Base-by-base conservation (phyloP, 78 protist genomes). In the Bodo saltans region DNA sequence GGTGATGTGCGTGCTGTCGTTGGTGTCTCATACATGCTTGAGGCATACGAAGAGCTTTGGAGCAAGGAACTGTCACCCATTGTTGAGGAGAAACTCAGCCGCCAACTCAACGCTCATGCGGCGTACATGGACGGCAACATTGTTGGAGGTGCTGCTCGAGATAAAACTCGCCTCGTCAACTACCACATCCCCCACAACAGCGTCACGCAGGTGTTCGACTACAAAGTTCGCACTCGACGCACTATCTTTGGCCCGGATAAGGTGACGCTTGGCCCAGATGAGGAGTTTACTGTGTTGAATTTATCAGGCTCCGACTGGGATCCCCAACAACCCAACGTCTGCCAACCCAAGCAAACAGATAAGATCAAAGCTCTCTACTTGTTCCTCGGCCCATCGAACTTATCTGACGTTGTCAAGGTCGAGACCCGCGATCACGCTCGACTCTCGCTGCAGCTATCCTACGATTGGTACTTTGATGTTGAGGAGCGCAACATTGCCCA, bases 111-210 rank as follows among this genome's bases (percentile, higher is more conserved):
- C 30, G 23, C 60, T 72, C n/a, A 23, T 33, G 70, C 47, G 52
- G 41, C 12, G 73, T 47, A 47, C 60, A 47, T 47, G n/a, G 60
- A 47, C 60, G 60, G 60, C 60, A 68, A 37, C 69, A 68, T 34
- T 23, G 68, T 3, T 30, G 3, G 72, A 25, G 4, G 68, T 35
- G 33, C 2, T 26, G 12, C 17, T 26, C 87, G 95, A 33, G 93
- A 90, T 85, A 75, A 83, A 70, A 89, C 92, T 41, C 74, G 84
- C 52, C 93, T 92, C 68, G 92, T 92, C 39, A 83, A 88, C 28
- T 94, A 67, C 93, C 83, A 93, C 79, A 91, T 90, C 28, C 97
- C 97, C 78, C 97, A 94, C 90, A 94, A 94, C 86, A 73, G 92
- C 47, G 92, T 92, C 35, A 90, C 90, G 23, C 97, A 94, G 87